Conservation (phyloP, 2,329 filamentous ascomycete species). For the Aspergillus transmontanensis region DNA sequence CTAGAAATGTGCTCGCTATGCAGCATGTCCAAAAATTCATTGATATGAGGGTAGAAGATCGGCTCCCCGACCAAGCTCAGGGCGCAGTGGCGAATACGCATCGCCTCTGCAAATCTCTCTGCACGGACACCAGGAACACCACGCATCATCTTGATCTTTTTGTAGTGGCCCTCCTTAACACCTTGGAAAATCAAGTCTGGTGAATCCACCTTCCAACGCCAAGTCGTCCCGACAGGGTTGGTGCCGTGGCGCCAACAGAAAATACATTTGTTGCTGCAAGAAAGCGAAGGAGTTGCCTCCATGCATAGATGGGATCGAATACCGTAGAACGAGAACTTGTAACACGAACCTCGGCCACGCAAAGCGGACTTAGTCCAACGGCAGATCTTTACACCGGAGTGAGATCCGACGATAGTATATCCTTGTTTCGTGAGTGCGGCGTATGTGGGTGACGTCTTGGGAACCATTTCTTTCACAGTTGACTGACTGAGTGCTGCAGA, state of each 20-base stretch:
- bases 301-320: conserved; percentile 97
- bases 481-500: conserved; percentile 36
- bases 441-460: conserved; percentile 85
- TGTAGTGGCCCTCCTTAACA: conserved; percentile 88
- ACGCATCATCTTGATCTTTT: conserved; percentile 96
- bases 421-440: conserved; percentile 91
- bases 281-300: conserved; percentile 94
- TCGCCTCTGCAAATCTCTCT: conserved; percentile 88
- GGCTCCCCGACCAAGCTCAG: conserved; percentile 91
- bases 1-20: conserved; percentile 86
- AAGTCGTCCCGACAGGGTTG: conserved; percentile 93
- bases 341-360: conserved; percentile 89
- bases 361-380: conserved; percentile 98
- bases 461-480: conserved; percentile 86
- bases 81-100: conserved; percentile 91
- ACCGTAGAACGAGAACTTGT: conserved; percentile 97
- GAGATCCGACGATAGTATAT: conserved; percentile 91
- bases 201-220: conserved; percentile 93
- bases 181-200: conserved; percentile 88
- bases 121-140: conserved; percentile 90
- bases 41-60: conserved; percentile 99
- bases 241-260: conserved; percentile 99
- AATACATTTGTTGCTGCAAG: conserved; percentile 97
- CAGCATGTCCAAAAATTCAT: conserved; percentile 82
- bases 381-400: conserved; percentile 96